Evolutionary conservation across 1,139 yeast species (phyloP), one percentile per base, ranked within the genome.

Genomic region (Geotrichum carabidarum): DNA sequence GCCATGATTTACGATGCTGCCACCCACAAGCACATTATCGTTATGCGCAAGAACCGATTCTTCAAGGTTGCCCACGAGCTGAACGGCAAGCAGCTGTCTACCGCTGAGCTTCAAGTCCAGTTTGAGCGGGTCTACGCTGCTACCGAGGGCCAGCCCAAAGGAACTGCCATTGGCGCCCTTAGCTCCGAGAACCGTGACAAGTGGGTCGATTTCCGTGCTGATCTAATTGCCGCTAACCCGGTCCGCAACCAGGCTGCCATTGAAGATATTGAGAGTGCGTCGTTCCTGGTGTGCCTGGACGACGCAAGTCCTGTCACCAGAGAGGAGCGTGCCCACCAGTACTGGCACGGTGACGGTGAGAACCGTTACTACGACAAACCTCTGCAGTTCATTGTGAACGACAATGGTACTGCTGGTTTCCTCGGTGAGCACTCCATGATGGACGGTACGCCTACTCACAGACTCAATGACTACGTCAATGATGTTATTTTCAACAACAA

Each of bases 361-460:
- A 93, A 93, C 77, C 80, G 99, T 68, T 93, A 80, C 76, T 91
- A 80, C 71, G 98, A 93, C 76, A 93, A 93, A 76, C 95, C 97
- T 5, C 75, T 87, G 61, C 95, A 93, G 74, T 85, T 88, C 69
- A 80, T 90, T 62, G 81, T 93, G 55, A 76, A 86, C 60, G 84
- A 83, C 61, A 90, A 89, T 70, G 96, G 95, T 60, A 78, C 82
- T 62, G 87, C 96, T 18, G 98, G 97, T 1, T 91, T 90, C 76
- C 74, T 90, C 68, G 98, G 96, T 59, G 99, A 93, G 74, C 99
- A 93, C 75, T 89, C 97, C 36, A 86, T 82, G 78, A 93, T 93
- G 98, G 99, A 93, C 71, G 99, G 98, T 60, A 89, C 97, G 17
- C 96, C 97, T 65, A 93, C 96, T 38, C 83, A 88, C 65, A 84